phyloP scores from a whole-genome alignment of 768 basidiomycete genomes.

The Phylloporus arenicola region DNA sequence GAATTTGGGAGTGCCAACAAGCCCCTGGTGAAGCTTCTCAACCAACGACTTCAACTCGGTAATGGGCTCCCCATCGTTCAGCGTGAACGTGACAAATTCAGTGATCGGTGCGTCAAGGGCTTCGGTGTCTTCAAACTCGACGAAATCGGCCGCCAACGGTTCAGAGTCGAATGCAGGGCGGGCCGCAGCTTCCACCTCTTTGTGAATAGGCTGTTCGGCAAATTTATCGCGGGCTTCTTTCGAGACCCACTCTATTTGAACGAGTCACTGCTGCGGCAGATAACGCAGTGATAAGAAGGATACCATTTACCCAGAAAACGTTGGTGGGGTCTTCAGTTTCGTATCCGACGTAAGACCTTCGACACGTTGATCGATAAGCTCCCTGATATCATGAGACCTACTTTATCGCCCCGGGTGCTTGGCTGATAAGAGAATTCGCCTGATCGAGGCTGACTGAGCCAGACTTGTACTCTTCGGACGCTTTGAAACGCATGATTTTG shows the following conservation, averaged over 20 bases:
- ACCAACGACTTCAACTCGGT: constrained; percentile 20
- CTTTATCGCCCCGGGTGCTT: constrained; percentile 18
- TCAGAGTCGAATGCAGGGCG: constrained; percentile 16
- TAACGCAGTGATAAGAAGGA: background rate
- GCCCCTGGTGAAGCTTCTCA: constrained; percentile 14
- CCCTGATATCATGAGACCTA: constrained; percentile 4
- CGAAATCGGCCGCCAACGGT: constrained; percentile 10
- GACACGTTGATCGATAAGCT: constrained; percentile 6
- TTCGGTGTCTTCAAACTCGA: constrained; percentile 19
- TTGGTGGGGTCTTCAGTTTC: constrained; percentile 23
- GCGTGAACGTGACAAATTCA: constrained; percentile 32
- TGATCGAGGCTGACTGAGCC: constrained; percentile 11
- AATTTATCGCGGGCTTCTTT: constrained; percentile 17
- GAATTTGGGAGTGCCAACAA: constrained; percentile 19
- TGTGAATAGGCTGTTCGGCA: constrained; percentile 6
- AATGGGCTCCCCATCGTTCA: constrained; percentile 21
- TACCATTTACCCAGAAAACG: constrained; percentile 27
- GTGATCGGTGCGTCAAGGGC: constrained; percentile 26
- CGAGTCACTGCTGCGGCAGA: constrained; percentile 4
- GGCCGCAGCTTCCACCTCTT: background rate
- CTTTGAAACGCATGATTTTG: constrained; percentile 24
- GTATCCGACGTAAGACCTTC: constrained; percentile 28
- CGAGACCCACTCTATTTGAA: constrained; percentile 22
- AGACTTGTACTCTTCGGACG: constrained; percentile 19
- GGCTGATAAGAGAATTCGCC: constrained; percentile 6